These are phyloP conservation scores for Ramaria rubella DNA, from an alignment of 768 basidiomycete genomes.

Conservation along the genomic window DNA sequence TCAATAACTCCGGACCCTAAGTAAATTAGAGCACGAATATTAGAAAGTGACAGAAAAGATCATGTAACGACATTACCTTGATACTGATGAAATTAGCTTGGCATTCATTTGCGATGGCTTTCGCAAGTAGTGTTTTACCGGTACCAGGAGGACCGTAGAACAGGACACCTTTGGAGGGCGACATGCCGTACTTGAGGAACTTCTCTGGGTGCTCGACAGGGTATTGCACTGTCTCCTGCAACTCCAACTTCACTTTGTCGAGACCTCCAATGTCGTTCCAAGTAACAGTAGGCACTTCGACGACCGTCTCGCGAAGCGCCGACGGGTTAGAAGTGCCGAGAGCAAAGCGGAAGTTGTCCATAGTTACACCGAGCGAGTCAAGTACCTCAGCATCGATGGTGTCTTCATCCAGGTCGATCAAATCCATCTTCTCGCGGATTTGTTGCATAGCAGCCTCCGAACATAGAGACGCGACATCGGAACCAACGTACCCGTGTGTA, in stretches of 20 bases:
- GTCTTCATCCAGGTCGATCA: constrained; percentile 93
- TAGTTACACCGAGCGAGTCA: constrained; percentile 97
- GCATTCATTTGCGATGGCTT: constrained; percentile 99
- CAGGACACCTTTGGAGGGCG: constrained; percentile 96
- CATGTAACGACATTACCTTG: constrained; percentile 54
- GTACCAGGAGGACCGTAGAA: constrained; percentile 99
- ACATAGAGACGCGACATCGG: constrained; percentile 94
- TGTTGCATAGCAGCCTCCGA: constrained; percentile 99
- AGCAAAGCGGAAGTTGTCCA: constrained; percentile 99
- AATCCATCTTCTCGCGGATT: constrained; percentile 99
- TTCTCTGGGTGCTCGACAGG: constrained; percentile 99
- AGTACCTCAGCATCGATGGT: constrained; percentile 99
- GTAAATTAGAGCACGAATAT: background rate
- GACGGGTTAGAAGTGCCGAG: constrained; percentile 97
- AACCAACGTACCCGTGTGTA: constrained; percentile 99
- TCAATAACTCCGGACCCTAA: constrained; percentile 91
- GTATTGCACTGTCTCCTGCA: constrained; percentile 99
- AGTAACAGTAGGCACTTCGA: constrained; percentile 96
- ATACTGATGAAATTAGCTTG: constrained; percentile 99
- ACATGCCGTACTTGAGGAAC: constrained; percentile 99
- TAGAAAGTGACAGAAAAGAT: background rate
- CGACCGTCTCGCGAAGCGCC: constrained; percentile 96
- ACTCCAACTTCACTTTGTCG: constrained; percentile 98
- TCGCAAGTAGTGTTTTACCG: constrained; percentile 97
- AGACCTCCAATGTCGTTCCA: constrained; percentile 99